Base-by-base conservation (phyloP, 495 filamentous ascomycete genomes). In the Apiosordaria backusii region DNA sequence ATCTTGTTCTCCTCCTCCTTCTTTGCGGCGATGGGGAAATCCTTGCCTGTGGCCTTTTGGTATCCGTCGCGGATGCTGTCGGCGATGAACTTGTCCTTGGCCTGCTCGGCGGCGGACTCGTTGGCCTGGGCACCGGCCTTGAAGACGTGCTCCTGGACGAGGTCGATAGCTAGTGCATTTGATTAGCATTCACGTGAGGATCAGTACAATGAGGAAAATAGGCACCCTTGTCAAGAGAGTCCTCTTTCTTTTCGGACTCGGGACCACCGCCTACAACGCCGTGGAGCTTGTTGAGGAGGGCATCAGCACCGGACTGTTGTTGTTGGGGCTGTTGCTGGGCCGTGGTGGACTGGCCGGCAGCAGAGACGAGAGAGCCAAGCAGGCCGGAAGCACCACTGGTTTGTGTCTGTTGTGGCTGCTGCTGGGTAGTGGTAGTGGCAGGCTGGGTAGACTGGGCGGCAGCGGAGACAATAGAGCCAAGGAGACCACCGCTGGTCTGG, bases 81-180 rank as follows among this genome's bases (percentile, higher is more conserved):
- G 4, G 84, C 84, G 60, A 89, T 88, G 75, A 85, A 71, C 75
- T 90, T 86, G 72, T 92, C 89, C 79, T 91, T 90, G 69, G 86
- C 88, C 72, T 92, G 89, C 75, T 92, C 89, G 45, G 83, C 74
- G 6, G 89, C 89, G 62, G 78, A 84, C 78, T 92, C 89, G 77
- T 91, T 90, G 78, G 81, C 77, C 76, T 92, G 89, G 22, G 80
- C 68, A 4, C 89, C 89, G 65, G 83, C 77, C 35, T 86, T 87
- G n/a, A 92, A 62, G 68, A 89, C 70, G 24, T 87, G 81, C 71
- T 91, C 84, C 71, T 92, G 89, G 4, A 89, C 80, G 64, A 81
- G 80, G 72, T 92, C 89, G 74, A 92, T 76, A 16, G 82, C 89
- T 90, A 69, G 40, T 19, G 1, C 4, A 27, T n/a, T n/a, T n/a